Evolutionary conservation across 495 filamentous ascomycete species (phyloP), one percentile per base, ranked within the genome.

Genomic region (Paragyromitra xinjiangensis): DNA sequence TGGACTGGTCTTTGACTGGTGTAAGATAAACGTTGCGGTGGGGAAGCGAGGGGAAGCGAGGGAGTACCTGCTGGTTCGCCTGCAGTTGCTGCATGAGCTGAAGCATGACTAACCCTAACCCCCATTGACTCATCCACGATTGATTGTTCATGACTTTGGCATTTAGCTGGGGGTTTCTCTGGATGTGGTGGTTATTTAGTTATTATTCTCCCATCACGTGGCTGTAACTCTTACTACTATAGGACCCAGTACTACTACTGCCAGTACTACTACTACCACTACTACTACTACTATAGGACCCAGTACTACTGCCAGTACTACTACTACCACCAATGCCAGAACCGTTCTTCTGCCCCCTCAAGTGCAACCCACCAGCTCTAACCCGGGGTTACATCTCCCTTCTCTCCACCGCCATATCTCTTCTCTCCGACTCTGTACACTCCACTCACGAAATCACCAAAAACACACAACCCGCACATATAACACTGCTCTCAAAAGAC

Each of bases 401-500:
- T 11, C 24, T 48, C 55, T 61, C 68, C 26, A 11, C 37, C 22
- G 44, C 55, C 24, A 62, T 71, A 61, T 61, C 55, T 11, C 39
- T 40, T 22, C 68, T 71, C 7, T 62, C 55, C 14, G 68, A 63
- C 2, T 37, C 59, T 14, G 16, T 56, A 26, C 48, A 51, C 26
- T 24, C 58, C 6, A 11, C 58, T 1, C 42, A 51, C 58, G 42
- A 26, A 6, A 53, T 65, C 29, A 9, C 45, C 8, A 22, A 24
- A n/a, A 72, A 56, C 45, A 12, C 59, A 0, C 59, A 65, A 4
- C 58, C 59, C n/a, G 44, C 69, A 1, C 59, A 72, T 29, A 72
- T 72, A 19, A 55, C 59, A 3, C 69, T 72, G 5, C 29, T 72
- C 45, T 42, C 63, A 6, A 64, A 72, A 40, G 59, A 62, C n/a